Base-by-base conservation (phyloP, 345 rosid genomes). In the Corchorus olitorius region DNA sequence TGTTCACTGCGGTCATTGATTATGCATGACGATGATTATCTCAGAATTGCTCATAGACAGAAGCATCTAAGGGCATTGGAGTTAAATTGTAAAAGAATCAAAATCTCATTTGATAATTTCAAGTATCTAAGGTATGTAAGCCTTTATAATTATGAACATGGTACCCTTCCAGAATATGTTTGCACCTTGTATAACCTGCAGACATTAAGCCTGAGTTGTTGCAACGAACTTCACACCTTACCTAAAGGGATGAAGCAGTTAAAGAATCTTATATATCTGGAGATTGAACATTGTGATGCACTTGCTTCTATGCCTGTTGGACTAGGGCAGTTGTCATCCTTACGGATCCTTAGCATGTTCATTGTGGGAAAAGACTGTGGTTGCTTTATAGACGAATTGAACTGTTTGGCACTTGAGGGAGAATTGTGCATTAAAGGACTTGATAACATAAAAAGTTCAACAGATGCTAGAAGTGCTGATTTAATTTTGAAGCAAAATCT, bases 1-100 rank as follows among this genome's bases (percentile, higher is more conserved):
- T 20, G 3, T 5, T 17, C 60, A 9, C 17, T 70, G 60, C 74
- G 46, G 1, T 52, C 74, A 7, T 70, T 70, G 27, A 16, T 70
- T 10, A 1, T 12, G 16, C 0, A 0, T 0, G 0, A 0, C 6
- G 0, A 10, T 3, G 1, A 3, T 0, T 11, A 1, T 52, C 52
- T 12, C 10, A 3, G 9, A 34, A 11, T 56, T 58, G 17, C n/a
- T 16, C 0, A 1, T 39, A 72, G 35, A 14, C 52, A 45, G 19
- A 72, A 43, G 61, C 45, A 58, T 45, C 5, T 72, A 12, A 55
- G 56, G 61, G 65, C 17, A 10, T 70, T 70, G 61, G 9, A 27
- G 27, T 34, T 34, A 0, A 50, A 0, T 19, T 7, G 1, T 13
- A 0, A 2, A 6, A 2, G 8, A 1, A 41, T 41, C 0, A 0